phyloP scores from a whole-genome alignment of 1,139 yeast species.

The Taphrina flavorubra region DNA sequence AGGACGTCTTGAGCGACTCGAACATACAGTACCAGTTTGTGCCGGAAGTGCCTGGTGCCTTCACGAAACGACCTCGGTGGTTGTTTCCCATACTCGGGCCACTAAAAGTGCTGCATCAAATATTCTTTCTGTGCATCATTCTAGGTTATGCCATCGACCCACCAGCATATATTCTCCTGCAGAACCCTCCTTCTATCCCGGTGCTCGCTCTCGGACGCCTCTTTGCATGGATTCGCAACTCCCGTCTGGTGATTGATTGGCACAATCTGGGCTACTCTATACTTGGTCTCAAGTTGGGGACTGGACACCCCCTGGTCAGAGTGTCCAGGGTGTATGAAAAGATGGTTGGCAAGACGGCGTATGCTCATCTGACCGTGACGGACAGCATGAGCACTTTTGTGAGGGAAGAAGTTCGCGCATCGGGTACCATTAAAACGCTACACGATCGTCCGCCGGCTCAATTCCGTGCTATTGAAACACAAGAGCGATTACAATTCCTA shows the following conservation, averaged over 20 bases:
- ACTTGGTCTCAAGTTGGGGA: conserved; percentile 65
- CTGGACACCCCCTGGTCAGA: conserved; percentile 67
- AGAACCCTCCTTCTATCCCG: conserved; percentile 95
- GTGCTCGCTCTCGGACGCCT: conserved; percentile 68
- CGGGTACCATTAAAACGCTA: conserved; percentile 49
- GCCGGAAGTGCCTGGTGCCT: conserved; percentile 50
- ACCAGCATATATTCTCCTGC: conserved; percentile 58
- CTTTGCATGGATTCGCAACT: conserved; percentile 61
- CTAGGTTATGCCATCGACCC: conserved; percentile 38
- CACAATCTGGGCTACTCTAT: conserved; percentile 92
- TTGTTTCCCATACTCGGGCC: conserved; percentile 68
- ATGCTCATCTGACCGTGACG: conserved; percentile 81
- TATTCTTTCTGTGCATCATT: conserved; percentile 24
- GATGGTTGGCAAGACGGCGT: conserved; percentile 65
- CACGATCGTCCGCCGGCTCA: conserved; percentile 77
- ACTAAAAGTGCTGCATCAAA: conserved; percentile 65
- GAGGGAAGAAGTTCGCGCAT: conserved; percentile 2
- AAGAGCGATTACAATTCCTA: conserved; percentile 21
- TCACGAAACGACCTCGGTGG: conserved; percentile 46
- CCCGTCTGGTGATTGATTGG: conserved; percentile 86
- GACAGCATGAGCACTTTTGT: conserved; percentile 62
- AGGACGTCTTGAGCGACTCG: conserved; percentile 47
- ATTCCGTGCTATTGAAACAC: conserved; percentile 60
- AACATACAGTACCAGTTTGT: conserved; percentile 48
- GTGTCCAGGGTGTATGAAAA: conserved; percentile 65